Base-by-base conservation (phyloP, 2,329 filamentous ascomycete species). In the Colletotrichum lupini region DNA sequence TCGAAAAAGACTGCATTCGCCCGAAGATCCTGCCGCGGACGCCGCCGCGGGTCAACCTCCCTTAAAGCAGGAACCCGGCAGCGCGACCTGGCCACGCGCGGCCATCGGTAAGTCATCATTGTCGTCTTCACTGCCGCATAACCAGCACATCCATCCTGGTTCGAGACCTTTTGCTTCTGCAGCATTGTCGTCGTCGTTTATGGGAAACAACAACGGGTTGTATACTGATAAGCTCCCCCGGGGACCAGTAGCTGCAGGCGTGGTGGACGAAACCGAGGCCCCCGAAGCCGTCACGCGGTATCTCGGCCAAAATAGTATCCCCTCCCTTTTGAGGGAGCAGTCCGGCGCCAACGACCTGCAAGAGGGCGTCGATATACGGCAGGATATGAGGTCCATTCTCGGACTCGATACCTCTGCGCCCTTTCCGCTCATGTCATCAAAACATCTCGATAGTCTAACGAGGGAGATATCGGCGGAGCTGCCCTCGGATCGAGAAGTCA, bases 261-360 rank as follows among this genome's bases (percentile, higher is more conserved):
- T 85, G 42, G 42, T 49, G 61, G 87, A 88, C 70, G 90, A 92
- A 69, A 83, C 87, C 30, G 90, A 92, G 65, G 80, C 83, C 64
- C 83, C 85, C 66, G 87, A 89, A 71, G 84, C 86, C 61, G 88
- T 90, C 16, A 75, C 73, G 59, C 86, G 91, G 55, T 92, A 92
- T 79, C 85, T 92, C 42, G 91, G 91, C 32, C 89, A 92, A 78
- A 92, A 92, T 80, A 92, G 90, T 78, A 92, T 92, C 67, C 90
- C 91, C 8, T 91, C 90, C n/a, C 82, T 92, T 46, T 82, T 92
- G 52, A 86, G 90, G 72, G 90, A 92, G 77, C 90, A 92, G 78
- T 87, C 88, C 2, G 87, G 87, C 2, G 82, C 87, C 52, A 87
- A 84, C 74, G 86, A 88, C 67, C 86, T 87, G 71, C 85, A 85